Evolutionary conservation across 2,329 filamentous ascomycete genomes (phyloP).

Genomic region (Pseudonectria buxi): DNA sequence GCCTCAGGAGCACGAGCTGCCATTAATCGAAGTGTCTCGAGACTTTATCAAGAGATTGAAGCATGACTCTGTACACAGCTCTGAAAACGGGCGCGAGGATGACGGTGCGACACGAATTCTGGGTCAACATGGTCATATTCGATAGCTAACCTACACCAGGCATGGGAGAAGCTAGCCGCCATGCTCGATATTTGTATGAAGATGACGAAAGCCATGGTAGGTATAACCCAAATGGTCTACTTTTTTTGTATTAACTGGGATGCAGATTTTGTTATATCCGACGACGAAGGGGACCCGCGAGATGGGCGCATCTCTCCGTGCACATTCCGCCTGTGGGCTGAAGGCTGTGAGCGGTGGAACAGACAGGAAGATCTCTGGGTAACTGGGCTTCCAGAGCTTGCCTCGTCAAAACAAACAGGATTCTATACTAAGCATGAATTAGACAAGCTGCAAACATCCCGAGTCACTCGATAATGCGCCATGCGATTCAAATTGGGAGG

Average conservation of each 20-base stretch:
- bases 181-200: too few relatives aligned
- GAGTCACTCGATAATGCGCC: too few relatives aligned
- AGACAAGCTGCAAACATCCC: too few relatives aligned
- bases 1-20: conserved; percentile 1
- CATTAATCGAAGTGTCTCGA: not conserved
- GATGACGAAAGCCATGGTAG: too few relatives aligned
- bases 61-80: not conserved
- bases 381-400: conserved; percentile 5
- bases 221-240: too few relatives aligned
- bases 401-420: not conserved
- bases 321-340: conserved; percentile 33
- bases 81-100: not conserved
- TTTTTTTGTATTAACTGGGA: too few relatives aligned
- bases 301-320: conserved; percentile 33
- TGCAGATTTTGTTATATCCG: conserved; percentile 26
- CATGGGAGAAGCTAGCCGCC: too few relatives aligned
- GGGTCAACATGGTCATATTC: not conserved
- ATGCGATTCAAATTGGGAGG: too few relatives aligned
- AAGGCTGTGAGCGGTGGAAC: conserved; percentile 29
- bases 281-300: conserved; percentile 34
- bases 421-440: not conserved
- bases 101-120: too few relatives aligned
- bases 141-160: too few relatives aligned
- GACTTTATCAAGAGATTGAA: not conserved
- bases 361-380: conserved; percentile 1